Evolutionary conservation across 2,329 filamentous ascomycete genomes (phyloP).

Genomic region (Zopfia rhizophila): DNA sequence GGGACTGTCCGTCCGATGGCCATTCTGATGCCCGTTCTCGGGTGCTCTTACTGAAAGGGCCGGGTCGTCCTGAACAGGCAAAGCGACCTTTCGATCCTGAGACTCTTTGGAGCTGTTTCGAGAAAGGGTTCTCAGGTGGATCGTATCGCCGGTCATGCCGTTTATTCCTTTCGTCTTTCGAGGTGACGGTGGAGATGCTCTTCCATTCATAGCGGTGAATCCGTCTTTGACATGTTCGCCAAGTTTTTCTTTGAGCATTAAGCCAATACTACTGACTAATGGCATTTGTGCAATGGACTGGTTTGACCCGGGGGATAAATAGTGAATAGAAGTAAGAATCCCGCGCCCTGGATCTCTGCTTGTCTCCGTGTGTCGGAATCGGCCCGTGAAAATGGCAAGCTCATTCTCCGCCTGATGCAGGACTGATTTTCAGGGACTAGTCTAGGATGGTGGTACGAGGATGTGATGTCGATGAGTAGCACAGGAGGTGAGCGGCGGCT

Average conservation of each 20-base stretch:
- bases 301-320: slow-evolving; percentile 24
- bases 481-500: slow-evolving; percentile 7
- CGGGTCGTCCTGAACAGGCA: slow-evolving; percentile 5
- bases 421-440: no score
- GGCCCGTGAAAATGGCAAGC: no score
- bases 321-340: no score
- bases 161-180: slow-evolving; percentile 10
- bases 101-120: slow-evolving; percentile 6
- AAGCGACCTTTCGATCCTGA: slow-evolving; percentile 7
- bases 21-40: slow-evolving; percentile 6
- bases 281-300: no score
- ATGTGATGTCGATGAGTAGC: background rate
- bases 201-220: slow-evolving; percentile 17
- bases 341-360: background rate
- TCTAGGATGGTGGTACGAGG: background rate
- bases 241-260: slow-evolving; percentile 10
- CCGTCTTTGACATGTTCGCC: slow-evolving; percentile 5
- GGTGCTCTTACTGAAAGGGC: slow-evolving; percentile 3
- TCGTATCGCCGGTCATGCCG: slow-evolving; percentile 9
- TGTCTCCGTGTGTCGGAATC: background rate
- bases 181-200: slow-evolving; percentile 9
- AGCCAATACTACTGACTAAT: slow-evolving; percentile 6
- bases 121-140: slow-evolving; percentile 3
- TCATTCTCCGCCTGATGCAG: no score
- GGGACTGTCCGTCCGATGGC: no score